phyloP scores from a whole-genome alignment of 345 rosid species.

The Gossypium sturtianum region DNA sequence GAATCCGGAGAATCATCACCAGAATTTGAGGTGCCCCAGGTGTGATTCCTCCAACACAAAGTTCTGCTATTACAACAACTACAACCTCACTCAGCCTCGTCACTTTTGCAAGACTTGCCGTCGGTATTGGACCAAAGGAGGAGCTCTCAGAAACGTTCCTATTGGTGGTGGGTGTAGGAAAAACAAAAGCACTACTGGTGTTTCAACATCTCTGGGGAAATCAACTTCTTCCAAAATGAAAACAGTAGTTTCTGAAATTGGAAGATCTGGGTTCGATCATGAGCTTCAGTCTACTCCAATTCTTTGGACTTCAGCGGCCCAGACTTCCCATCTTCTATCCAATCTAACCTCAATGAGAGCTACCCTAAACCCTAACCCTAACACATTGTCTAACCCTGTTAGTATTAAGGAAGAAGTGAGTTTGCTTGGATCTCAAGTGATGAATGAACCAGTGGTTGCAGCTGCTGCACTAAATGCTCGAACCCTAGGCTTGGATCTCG shows the following conservation, averaged over 20 bases:
- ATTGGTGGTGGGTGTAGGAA: slow-evolving; percentile 77
- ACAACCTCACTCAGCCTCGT: slow-evolving; percentile 79
- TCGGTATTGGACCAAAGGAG: slow-evolving; percentile 81
- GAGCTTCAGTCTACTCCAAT: slow-evolving; percentile 39
- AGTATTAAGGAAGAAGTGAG: slow-evolving; percentile 40
- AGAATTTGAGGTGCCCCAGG: slow-evolving; percentile 58
- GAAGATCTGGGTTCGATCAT: slow-evolving; percentile 40
- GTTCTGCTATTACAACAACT: slow-evolving; percentile 81
- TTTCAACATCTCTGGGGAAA: slow-evolving; percentile 29
- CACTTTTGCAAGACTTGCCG: slow-evolving; percentile 88
- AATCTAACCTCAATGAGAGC: slow-evolving; percentile 42
- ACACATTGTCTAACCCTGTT: slow-evolving; percentile 19
- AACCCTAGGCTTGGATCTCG: slow-evolving; percentile 36
- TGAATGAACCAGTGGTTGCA: slow-evolving; percentile 28
- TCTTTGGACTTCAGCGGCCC: slow-evolving; percentile 49
- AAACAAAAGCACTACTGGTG: slow-evolving; percentile 31
- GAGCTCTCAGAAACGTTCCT: slow-evolving; percentile 65
- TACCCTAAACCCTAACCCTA: slow-evolving; percentile 43
- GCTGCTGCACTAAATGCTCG: slow-evolving; percentile 24
- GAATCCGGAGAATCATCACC: slow-evolving; percentile 26
- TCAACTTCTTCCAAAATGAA: slow-evolving; percentile 33
- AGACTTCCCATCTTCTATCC: slow-evolving; percentile 33
- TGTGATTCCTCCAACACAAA: slow-evolving; percentile 74
- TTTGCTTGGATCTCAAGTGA: slow-evolving; percentile 31
- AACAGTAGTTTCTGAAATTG: slow-evolving; percentile 39